phyloP scores from a whole-genome alignment of 345 rosid genomes.

The Turnera subulata region DNA sequence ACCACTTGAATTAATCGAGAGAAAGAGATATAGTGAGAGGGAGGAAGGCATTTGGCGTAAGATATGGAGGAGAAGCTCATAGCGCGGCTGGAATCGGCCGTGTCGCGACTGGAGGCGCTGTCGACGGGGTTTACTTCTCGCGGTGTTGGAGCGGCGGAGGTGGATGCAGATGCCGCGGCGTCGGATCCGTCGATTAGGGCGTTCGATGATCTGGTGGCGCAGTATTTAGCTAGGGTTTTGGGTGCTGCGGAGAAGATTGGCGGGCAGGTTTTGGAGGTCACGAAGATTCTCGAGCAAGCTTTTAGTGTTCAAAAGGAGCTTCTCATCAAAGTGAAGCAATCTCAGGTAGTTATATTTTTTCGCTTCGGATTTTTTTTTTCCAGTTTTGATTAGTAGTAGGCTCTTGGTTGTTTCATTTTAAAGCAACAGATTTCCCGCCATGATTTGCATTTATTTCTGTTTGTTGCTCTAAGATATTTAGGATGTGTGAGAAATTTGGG shows the following conservation, averaged over 20 bases:
- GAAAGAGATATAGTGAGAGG: background rate
- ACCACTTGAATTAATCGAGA: too few relatives aligned
- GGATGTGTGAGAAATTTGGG: too few relatives aligned
- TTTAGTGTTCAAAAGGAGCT: conserved; percentile 60
- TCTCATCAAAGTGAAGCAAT: conserved; percentile 60
- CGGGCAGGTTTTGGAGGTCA: conserved; percentile 71
- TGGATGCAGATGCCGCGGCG: conserved; percentile 16
- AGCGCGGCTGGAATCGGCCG: conserved; percentile 76
- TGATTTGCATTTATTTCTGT: too few relatives aligned
- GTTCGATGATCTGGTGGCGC: conserved; percentile 58
- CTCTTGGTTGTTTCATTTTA: too few relatives aligned
- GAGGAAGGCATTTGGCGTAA: conserved; percentile 2
- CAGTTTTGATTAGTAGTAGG: background rate
- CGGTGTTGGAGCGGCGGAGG: conserved; percentile 14
- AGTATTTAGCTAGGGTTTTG: conserved; percentile 52
- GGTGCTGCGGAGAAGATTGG: conserved; percentile 84
- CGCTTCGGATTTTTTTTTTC: conserved; percentile 1
- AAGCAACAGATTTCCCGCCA: too few relatives aligned
- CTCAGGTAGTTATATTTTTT: conserved; percentile 39
- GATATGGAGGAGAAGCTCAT: conserved; percentile 75
- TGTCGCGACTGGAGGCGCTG: conserved; percentile 64
- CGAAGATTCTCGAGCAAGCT: conserved; percentile 64
- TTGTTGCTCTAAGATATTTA: too few relatives aligned
- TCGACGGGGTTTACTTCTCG: conserved; percentile 18
- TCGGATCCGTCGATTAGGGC: conserved; percentile 78